phyloP scores from a whole-genome alignment of 257 asterid species.

The Prunella vulgaris region DNA sequence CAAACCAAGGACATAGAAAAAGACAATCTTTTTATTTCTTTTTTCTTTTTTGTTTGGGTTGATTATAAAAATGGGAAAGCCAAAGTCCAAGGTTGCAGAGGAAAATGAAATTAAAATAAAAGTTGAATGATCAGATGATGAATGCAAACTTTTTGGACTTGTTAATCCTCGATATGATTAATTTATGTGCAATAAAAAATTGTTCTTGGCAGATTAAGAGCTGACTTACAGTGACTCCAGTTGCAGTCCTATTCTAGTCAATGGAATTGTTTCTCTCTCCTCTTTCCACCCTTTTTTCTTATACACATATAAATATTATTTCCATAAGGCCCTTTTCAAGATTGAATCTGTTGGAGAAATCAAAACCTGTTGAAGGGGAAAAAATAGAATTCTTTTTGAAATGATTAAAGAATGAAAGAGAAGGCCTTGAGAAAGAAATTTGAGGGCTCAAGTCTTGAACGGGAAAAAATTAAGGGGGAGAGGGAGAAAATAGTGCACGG shows the following conservation, averaged over 20 bases:
- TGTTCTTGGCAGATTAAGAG: conserved; percentile 33
- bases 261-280: background rate
- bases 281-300: background rate
- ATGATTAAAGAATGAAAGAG: conserved; percentile 4
- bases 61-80: conserved; percentile 9
- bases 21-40: conserved; percentile 10
- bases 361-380: background rate
- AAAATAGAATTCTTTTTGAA: background rate
- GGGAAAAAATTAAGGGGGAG: background rate
- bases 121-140: conserved; percentile 9
- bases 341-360: conserved; percentile 26
- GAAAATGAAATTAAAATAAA: conserved; percentile 22
- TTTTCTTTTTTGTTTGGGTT: background rate
- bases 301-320: background rate
- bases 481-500: conserved; percentile 11
- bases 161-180: conserved; percentile 21
- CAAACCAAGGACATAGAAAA: conserved; percentile 26
- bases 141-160: conserved; percentile 22
- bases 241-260: conserved; percentile 22
- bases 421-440: conserved; percentile 25
- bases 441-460: background rate
- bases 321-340: conserved; percentile 18
- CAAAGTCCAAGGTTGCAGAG: conserved; percentile 13
- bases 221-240: conserved; percentile 58
- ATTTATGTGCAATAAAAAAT: conserved; percentile 17